These are phyloP conservation scores for Paralagenidium karlingii DNA, from an alignment of 352 stramenopile species.

Conservation along the genomic window DNA sequence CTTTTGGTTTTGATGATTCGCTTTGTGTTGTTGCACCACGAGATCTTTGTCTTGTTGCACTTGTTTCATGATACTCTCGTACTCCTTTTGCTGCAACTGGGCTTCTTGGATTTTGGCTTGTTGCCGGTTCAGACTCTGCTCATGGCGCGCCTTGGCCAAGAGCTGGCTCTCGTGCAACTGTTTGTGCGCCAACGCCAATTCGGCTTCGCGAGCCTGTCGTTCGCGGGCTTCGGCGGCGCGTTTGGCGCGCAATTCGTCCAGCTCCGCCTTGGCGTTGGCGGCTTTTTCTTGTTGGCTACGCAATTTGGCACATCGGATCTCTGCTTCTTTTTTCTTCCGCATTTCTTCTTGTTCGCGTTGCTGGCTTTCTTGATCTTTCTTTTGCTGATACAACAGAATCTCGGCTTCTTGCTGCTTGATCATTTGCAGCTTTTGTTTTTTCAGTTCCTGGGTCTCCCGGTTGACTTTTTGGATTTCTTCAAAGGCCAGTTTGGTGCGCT, in stretches of 20 bases:
- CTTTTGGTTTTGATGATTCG: slow-evolving; percentile 46
- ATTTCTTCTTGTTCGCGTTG: slow-evolving; percentile 53
- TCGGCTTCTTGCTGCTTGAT: slow-evolving; percentile 69
- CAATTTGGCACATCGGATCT: slow-evolving; percentile 61
- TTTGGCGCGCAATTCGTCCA: slow-evolving; percentile 88
- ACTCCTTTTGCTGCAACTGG: slow-evolving; percentile 76
- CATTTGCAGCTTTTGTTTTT: slow-evolving; percentile 51
- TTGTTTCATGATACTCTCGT: slow-evolving; percentile 80
- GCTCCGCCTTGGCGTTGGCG: slow-evolving; percentile 76
- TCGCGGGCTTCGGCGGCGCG: slow-evolving; percentile 83
- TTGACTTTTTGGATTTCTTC: slow-evolving; percentile 68
- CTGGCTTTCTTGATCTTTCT: slow-evolving; percentile 56
- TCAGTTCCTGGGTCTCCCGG: slow-evolving; percentile 26
- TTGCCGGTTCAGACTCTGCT: slow-evolving; percentile 57
- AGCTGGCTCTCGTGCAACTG: slow-evolving; percentile 79
- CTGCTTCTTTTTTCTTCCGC: slow-evolving; percentile 47
- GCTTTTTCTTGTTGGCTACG: slow-evolving; percentile 79
- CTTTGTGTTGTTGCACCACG: slow-evolving; percentile 40
- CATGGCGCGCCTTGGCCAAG: slow-evolving; percentile 44
- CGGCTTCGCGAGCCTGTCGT: slow-evolving; percentile 71
- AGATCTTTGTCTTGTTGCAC: slow-evolving; percentile 53
- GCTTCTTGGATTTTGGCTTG: slow-evolving; percentile 61
- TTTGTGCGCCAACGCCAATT: slow-evolving; percentile 73
- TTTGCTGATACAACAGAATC: slow-evolving; percentile 51
- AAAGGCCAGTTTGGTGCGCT: slow-evolving; percentile 41